Evolutionary conservation across 306 rosid species (phyloP).

Genomic region (Rubus idaeus): DNA sequence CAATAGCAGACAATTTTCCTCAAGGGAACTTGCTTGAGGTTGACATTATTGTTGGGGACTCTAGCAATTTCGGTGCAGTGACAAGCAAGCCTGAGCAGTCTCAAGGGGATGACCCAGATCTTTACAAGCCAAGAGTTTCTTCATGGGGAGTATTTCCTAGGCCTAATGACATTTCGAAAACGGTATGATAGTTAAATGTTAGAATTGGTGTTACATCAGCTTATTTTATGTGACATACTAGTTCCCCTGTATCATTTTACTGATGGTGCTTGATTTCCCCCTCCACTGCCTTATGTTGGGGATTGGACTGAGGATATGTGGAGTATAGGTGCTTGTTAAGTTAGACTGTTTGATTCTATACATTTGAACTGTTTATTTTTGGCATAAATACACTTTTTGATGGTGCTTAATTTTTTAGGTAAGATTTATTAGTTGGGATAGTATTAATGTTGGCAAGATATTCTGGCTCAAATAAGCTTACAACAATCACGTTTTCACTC

Average conservation of each 20-base stretch:
- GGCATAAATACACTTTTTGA: background rate
- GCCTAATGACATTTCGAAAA: constrained; percentile 73
- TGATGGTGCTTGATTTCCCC: too few species aligned
- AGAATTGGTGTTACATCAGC: background rate
- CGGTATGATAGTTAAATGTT: constrained; percentile 43
- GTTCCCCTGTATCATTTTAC: background rate
- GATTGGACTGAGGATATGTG: background rate
- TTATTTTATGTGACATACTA: background rate
- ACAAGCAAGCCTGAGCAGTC: constrained; percentile 12
- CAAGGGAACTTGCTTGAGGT: constrained; percentile 58
- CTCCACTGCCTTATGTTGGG: background rate
- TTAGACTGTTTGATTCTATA: background rate
- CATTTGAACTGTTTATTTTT: background rate
- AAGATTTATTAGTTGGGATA: too few species aligned
- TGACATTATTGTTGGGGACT: constrained; percentile 79
- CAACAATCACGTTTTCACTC: background rate
- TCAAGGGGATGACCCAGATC: constrained; percentile 43
- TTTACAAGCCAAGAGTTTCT: constrained; percentile 83
- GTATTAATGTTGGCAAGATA: background rate
- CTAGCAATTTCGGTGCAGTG: constrained; percentile 44
- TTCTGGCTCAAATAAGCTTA: background rate
- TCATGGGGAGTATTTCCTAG: constrained; percentile 96
- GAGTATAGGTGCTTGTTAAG: background rate
- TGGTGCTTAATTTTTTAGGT: background rate
- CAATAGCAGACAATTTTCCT: constrained; percentile 56